Percentiles rank a stretch among this genome's conserved stretches.
phyloP scores from a whole-genome alignment of 108 stramenopile genomes.

The Craspedostauros australis region DNA sequence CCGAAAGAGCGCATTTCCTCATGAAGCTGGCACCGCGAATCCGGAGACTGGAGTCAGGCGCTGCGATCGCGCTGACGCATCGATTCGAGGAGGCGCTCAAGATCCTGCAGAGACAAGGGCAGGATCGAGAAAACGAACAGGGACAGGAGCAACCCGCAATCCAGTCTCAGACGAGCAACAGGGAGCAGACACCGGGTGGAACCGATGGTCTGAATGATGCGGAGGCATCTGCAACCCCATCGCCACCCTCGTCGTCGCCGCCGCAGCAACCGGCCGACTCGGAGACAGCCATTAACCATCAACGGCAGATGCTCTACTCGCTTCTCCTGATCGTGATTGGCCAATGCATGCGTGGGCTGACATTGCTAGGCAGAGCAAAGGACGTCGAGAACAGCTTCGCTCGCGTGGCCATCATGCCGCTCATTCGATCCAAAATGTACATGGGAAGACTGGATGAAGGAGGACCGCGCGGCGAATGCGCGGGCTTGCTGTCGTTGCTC shows the following conservation, averaged over 20 bases:
- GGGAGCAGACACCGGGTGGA: neutral
- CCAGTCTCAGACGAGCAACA: neutral
- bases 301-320: too few relatives aligned
- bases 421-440: constrained; percentile 75
- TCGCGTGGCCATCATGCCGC: constrained; percentile 81
- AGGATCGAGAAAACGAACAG: constrained; percentile 9
- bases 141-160: constrained; percentile 1
- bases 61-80: constrained; percentile 33
- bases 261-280: constrained; percentile 18
- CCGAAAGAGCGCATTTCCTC: constrained; percentile 74
- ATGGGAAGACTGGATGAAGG: constrained; percentile 86
- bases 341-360: constrained; percentile 68
- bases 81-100: constrained; percentile 55
- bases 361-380: constrained; percentile 57
- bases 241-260: too few relatives aligned
- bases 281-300: too few relatives aligned
- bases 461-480: constrained; percentile 84
- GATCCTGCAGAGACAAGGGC: constrained; percentile 29
- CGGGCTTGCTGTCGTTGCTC: constrained; percentile 63
- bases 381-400: constrained; percentile 85
- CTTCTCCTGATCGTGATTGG: constrained; percentile 67
- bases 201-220: too few relatives aligned
- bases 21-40: constrained; percentile 82
- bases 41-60: constrained; percentile 69
- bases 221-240: too few relatives aligned